Conservation (phyloP, 129 eudicot species). For the Chrysanthemum seticuspe region DNA sequence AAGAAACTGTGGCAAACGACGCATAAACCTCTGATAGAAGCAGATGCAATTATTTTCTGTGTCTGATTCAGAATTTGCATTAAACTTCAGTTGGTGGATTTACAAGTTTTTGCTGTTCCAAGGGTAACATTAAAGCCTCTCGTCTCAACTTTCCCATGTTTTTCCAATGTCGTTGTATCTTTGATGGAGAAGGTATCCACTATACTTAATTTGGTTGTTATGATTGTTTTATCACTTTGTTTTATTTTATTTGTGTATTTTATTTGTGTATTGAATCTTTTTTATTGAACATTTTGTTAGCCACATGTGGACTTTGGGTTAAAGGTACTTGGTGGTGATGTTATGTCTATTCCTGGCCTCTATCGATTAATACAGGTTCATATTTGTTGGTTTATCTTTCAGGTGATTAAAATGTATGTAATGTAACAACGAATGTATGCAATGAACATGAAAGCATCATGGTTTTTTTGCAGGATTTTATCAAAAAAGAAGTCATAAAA, state of each 20-base stretch:
- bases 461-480: slow-evolving; percentile 50
- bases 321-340: slow-evolving; percentile 70
- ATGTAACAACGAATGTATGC: background rate
- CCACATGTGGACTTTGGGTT: slow-evolving; percentile 88
- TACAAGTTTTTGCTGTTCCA: slow-evolving; percentile 72
- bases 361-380: slow-evolving; percentile 72
- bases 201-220: background rate
- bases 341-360: slow-evolving; percentile 92
- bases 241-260: background rate
- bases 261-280: slow-evolving; percentile 5
- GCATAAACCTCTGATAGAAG: slow-evolving; percentile 8
- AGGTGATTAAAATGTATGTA: background rate
- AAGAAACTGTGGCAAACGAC: slow-evolving; percentile 12
- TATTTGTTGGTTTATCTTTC: background rate
- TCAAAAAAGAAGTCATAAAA: slow-evolving; percentile 64
- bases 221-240: background rate
- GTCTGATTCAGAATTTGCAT: slow-evolving; percentile 18
- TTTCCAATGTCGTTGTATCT: slow-evolving; percentile 63
- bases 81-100: slow-evolving; percentile 67
- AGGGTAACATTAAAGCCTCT: slow-evolving; percentile 78
- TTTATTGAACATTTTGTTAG: slow-evolving; percentile 35
- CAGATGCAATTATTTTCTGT: background rate
- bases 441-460: background rate
- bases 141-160: slow-evolving; percentile 81
- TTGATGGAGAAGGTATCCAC: slow-evolving; percentile 72